Base-by-base conservation (phyloP, 306 rosid species). In the Cyamopsis tetragonoloba region DNA sequence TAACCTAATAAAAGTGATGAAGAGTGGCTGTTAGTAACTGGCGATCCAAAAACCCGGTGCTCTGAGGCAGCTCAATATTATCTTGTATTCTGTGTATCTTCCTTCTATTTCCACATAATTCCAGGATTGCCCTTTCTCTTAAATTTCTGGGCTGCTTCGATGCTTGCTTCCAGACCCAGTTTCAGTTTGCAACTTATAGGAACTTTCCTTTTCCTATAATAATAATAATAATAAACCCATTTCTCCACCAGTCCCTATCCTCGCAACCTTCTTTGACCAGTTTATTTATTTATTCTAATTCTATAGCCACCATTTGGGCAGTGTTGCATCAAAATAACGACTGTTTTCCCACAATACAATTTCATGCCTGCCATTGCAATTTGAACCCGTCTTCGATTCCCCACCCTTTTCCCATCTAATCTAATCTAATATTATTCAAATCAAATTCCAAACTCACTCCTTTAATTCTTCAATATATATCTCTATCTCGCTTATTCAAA, bases 221-320 rank as follows among this genome's bases (percentile, higher is more conserved):
- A n/a, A n/a, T n/a, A n/a, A n/a, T n/a, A n/a, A n/a, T n/a, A n/a
- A 30, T 5, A 0, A 73, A 6, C 57, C 65, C 82, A 59, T 50
- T 72, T 66, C 65, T 71, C 37, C 17, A 66, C 37, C 17, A 66
- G 30, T 61, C 46, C 6, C 42, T 12, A 43, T 6, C 51, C 46
- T 46, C 70, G 73, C 71, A 53, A 54, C 60, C 43, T 26, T 31
- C 27, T 38, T 81, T 76, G 85, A 81, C 85, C 77, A 7, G 57
- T 47, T 43, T 43, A 31, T 22, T n/a, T n/a, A n/a, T n/a, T n/a
- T n/a, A n/a, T n/a, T n/a, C n/a, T n/a, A n/a, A 32, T 34, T 59
- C 5, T 26, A 42, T 26, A 42, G 38, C 55, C 69, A 43, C 77
- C 77, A 62, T 72, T 62, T 62, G 73, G 41, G 13, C 48, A 58